phyloP scores from a whole-genome alignment of 768 basidiomycete genomes.

The Boletus rubroflammeus region DNA sequence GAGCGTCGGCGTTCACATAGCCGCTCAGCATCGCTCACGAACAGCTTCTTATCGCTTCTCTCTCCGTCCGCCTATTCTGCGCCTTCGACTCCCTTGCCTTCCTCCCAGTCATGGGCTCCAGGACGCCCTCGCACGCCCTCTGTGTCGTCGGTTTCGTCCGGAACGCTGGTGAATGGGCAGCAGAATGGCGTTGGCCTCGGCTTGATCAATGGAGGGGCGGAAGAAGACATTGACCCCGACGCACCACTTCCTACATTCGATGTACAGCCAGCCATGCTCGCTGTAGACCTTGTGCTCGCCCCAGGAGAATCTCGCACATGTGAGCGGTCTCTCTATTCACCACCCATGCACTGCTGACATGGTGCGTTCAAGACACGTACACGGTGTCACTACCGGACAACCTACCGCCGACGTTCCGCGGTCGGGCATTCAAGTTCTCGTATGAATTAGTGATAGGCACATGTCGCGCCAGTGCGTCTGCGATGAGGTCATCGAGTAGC shows the following conservation, averaged over 20 bases:
- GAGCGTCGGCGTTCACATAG: conserved; percentile 37
- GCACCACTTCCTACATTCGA: conserved; percentile 80
- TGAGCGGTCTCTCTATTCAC: conserved; percentile 29
- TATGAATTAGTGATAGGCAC: conserved; percentile 91
- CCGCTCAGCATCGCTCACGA: conserved; percentile 51
- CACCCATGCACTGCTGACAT: background rate
- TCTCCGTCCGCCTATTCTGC: conserved; percentile 36
- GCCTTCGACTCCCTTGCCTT: conserved; percentile 19
- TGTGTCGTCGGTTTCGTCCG: conserved; percentile 24
- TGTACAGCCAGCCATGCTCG: conserved; percentile 81
- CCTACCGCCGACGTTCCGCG: conserved; percentile 88
- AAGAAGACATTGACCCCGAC: conserved; percentile 57
- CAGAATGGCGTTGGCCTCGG: conserved; percentile 32
- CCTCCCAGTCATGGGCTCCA: conserved; percentile 25
- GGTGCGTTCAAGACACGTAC: conserved; percentile 63
- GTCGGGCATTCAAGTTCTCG: conserved; percentile 77
- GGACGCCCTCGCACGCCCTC: conserved; percentile 21
- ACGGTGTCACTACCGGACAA: conserved; percentile 68
- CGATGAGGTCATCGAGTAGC: conserved; percentile 29
- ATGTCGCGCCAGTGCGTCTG: conserved; percentile 54
- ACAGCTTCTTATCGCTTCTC: conserved; percentile 47
- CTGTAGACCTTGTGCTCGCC: conserved; percentile 75
- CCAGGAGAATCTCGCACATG: conserved; percentile 87
- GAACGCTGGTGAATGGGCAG: background rate
- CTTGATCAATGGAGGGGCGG: conserved; percentile 22